Percentiles rank a stretch among this genome's conserved stretches.
Evolutionary conservation across 2,329 filamentous ascomycete species (phyloP).

Genomic region (Penicillium oxalicum): DNA sequence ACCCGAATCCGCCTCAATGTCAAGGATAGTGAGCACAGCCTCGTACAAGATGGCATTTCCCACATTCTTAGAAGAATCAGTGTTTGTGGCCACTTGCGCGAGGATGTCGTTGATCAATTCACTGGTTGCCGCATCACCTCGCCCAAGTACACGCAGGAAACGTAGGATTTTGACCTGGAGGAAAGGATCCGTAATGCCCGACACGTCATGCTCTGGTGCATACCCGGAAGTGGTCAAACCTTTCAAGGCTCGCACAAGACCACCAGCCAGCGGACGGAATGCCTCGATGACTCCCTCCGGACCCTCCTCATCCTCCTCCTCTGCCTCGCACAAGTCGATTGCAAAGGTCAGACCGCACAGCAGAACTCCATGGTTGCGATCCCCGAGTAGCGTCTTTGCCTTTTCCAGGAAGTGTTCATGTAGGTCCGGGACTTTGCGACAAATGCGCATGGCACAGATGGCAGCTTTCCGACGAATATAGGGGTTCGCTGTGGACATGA

Average conservation of each 20-base stretch:
- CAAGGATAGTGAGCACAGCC: slow-evolving; percentile 90
- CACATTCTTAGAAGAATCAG: slow-evolving; percentile 95
- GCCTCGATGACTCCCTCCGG: slow-evolving; percentile 85
- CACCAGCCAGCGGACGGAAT: slow-evolving; percentile 79
- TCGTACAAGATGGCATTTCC: slow-evolving; percentile 98
- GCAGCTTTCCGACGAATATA: slow-evolving; percentile 97
- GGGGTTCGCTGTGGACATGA: slow-evolving; percentile 90
- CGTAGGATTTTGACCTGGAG: slow-evolving; percentile 93
- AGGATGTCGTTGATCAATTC: slow-evolving; percentile 99
- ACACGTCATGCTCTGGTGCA: slow-evolving; percentile 95
- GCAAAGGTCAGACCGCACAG: slow-evolving; percentile 88
- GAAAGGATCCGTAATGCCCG: slow-evolving; percentile 95
- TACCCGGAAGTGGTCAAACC: slow-evolving; percentile 91
- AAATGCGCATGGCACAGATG: slow-evolving; percentile 98
- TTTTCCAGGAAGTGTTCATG: slow-evolving; percentile 98
- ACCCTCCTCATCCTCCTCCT: slow-evolving; percentile 88
- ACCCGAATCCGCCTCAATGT: slow-evolving; percentile 96
- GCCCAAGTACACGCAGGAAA: slow-evolving; percentile 75
- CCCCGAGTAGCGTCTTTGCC: slow-evolving; percentile 76
- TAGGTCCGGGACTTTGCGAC: slow-evolving; percentile 92
- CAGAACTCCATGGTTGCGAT: slow-evolving; percentile 92
- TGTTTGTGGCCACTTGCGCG: slow-evolving; percentile 95
- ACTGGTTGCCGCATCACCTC: slow-evolving; percentile 79
- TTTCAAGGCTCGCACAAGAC: slow-evolving; percentile 84
- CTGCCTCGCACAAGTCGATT: slow-evolving; percentile 86